Base-by-base conservation (phyloP, 139 green algal genomes). In the Yamagishiella unicocca region DNA sequence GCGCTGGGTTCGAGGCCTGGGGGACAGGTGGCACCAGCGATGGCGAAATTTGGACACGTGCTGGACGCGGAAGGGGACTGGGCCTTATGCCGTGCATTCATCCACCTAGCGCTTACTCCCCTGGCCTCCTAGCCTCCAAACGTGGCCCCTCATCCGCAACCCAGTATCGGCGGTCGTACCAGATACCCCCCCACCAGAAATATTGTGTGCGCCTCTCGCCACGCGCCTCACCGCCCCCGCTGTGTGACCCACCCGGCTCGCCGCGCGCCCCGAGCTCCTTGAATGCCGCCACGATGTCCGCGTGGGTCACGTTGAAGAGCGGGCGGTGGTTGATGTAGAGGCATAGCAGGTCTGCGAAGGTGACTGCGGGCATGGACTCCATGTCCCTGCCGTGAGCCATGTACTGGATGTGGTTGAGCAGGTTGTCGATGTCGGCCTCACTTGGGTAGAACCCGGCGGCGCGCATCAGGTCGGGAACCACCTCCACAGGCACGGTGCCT, bases 261-360 rank as follows among this genome's bases (percentile, higher is more conserved):
- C 85, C 66, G 4, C 45, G 53, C 24, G 87, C 90, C 22, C 87
- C 90, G 53, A 96, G 89, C n/a, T 87, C 87, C 33, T 31, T 29
- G 85, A 96, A 95, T 24, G 94, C 94, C 14, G 62, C 50, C 42
- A 71, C 55, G 24, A 96, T 89, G 58, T 95, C 85, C 21, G 89
- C 89, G n/a, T 89, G 50, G 1, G 70, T 92, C 7, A 91, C 89
- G 33, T 87, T 85, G 71, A 68, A 74, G 55, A 97, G 85, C 33
- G 93, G 94, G 46, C 94, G 87, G 83, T 96, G 91, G 90, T 96
- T 96, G 67, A 91, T 54, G 78, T 95, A 96, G 37, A 97, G 76
- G 21, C 53, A 87, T 19, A 96, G 66, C 58, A 97, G 91, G 9
- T 93, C 90, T 1, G 91, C 89, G 55, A 96, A 94, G 64, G 80